A percentile compares a stretch with the other conserved stretches of the same genome.
These are phyloP conservation scores for Erysiphe pulchra DNA, from an alignment of 2,329 filamentous ascomycete genomes.

Conservation along the genomic window DNA sequence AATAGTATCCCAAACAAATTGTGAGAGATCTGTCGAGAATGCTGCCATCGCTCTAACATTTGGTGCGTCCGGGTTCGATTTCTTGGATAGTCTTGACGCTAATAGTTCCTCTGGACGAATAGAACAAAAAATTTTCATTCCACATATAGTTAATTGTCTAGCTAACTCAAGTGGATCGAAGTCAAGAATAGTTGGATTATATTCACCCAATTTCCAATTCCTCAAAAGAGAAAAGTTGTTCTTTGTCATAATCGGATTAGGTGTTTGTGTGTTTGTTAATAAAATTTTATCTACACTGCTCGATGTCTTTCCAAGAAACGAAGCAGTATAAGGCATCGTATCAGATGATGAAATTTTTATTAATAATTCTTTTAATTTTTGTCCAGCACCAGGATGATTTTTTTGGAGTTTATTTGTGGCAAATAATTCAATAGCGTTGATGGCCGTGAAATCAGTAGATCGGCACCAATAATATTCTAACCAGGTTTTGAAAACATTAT, in stretches of 20 bases:
- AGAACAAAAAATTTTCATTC: conserved; percentile 72
- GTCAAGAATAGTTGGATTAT: conserved; percentile 51
- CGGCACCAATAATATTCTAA: conserved; percentile 86
- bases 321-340: conserved; percentile 24
- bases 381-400: conserved; percentile 50
- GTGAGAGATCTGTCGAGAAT: conserved; percentile 74
- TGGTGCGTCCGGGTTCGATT: conserved; percentile 47
- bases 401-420: conserved; percentile 44
- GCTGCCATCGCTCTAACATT: conserved; percentile 90
- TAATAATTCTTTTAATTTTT: conserved; percentile 54
- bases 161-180: conserved; percentile 82
- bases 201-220: conserved; percentile 48
- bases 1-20: conserved; percentile 81
- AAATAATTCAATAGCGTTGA: conserved; percentile 55
- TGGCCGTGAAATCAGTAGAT: conserved; percentile 49
- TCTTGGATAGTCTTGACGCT: conserved; percentile 84
- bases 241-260: conserved; percentile 43
- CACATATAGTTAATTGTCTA: conserved; percentile 75
- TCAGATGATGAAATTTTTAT: conserved; percentile 42
- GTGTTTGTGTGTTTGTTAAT: conserved; percentile 44
- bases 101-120: conserved; percentile 84
- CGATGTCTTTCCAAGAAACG: conserved; percentile 70
- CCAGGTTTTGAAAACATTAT: conserved; percentile 95
- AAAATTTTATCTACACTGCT: conserved; percentile 47
- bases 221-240: conserved; percentile 48